Conservation (phyloP, 306 rosid genomes). For the Castanea sativa region DNA sequence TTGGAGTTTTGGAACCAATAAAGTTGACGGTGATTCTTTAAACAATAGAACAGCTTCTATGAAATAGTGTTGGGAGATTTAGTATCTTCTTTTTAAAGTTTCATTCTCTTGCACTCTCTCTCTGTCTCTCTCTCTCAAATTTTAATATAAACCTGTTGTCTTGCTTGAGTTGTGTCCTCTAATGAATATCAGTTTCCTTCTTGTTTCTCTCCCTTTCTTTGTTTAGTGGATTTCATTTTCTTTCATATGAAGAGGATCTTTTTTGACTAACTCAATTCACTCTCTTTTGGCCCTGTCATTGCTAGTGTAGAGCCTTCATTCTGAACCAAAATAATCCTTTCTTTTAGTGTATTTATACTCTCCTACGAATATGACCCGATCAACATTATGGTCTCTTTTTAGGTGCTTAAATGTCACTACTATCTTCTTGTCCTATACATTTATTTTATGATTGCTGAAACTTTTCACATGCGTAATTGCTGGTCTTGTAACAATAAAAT, state of each 20-base stretch:
- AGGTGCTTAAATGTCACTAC: not conserved
- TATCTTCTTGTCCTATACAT: not conserved
- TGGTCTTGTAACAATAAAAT: not conserved
- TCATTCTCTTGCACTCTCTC: too few relatives aligned
- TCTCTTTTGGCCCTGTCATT: not conserved
- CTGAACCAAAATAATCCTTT: not conserved
- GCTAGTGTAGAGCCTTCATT: not conserved
- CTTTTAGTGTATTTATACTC: not conserved
- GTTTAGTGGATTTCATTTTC: not conserved
- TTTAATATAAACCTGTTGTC: too few relatives aligned
- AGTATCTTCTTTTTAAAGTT: too few relatives aligned
- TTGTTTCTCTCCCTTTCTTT: not conserved
- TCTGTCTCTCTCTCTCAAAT: too few relatives aligned
- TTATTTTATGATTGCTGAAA: not conserved
- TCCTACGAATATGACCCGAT: not conserved
- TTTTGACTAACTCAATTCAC: not conserved
- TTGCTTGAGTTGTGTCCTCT: not conserved
- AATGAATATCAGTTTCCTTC: not conserved
- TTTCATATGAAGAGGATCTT: not conserved
- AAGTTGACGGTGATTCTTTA: not conserved
- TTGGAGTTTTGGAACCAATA: not conserved
- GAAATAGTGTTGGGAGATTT: not conserved
- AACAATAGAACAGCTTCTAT: not conserved
- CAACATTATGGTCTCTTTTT: not conserved
- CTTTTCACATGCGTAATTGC: not conserved